Evolutionary conservation across 495 filamentous ascomycete genomes (phyloP), one percentile per base, ranked within the genome.

Genomic region (Penicilliopsis zonata): DNA sequence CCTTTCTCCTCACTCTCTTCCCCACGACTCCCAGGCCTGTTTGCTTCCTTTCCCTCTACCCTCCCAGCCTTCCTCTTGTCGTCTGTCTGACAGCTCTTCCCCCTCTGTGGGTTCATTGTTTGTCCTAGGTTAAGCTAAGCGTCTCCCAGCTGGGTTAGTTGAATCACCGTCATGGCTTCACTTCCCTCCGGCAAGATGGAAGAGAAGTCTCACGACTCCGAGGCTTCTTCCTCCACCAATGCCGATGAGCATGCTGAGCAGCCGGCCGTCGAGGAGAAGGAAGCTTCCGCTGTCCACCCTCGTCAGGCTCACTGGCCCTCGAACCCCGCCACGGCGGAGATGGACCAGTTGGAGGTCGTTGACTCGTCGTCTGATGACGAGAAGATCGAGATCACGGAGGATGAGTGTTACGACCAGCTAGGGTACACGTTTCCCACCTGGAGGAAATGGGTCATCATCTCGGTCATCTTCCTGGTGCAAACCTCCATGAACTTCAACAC

Each of bases 361-460:
- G 30, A 30, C 2, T 36, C 40, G 14, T 24, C 22, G 22, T n/a
- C 22, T 24, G 22, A 6, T n/a, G 36, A 58, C 16, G 51, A 38
- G 10, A 61, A 63, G 18, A 36, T 68, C 35, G 59, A 60, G 37
- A 50, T 77, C 37, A 65, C 57, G 4, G 70, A 75, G 48, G 59
- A 65, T 14, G 71, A 75, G 31, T 72, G 69, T 48, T 72, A 71
- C 37, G 63, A 72, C 30, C 42, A 68, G 31, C 53, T 79, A 8
- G 73, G 70, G 13, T 74, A 69, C 44, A 45, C 52, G 8, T 78
- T 67, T 42, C 46, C 65, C 0, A 43, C 46, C 18, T 55, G 34
- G 45, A 65, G 61, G 32, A 79, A 79, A 43, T 78, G 73, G 74
- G 44, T 52, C 34, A 76, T 77, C 45, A 67, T 79, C n/a, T 42